A percentile compares a stretch with the other conserved stretches of the same genome.
These are phyloP conservation scores for Henckelia pumila DNA, from an alignment of 257 asterid species.

Conservation along the genomic window DNA sequence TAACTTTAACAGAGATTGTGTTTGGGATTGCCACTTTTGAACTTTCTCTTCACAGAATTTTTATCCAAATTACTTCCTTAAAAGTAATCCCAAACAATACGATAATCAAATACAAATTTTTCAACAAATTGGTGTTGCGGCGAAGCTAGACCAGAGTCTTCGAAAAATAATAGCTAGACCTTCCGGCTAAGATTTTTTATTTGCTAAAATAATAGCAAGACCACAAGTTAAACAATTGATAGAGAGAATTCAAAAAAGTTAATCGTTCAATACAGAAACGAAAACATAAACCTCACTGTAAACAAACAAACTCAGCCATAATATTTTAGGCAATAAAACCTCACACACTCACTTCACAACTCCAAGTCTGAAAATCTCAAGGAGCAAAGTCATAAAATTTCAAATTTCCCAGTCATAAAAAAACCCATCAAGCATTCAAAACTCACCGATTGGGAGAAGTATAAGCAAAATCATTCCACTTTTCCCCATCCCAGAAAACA, in stretches of 20 bases:
- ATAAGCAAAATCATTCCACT: conserved; percentile 79
- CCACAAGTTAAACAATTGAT: no score
- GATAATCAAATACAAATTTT: no score
- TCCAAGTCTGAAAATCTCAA: background rate
- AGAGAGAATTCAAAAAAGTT: background rate
- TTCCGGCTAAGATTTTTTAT: no score
- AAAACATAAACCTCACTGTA: background rate
- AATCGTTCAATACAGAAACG: background rate
- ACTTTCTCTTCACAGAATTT: no score
- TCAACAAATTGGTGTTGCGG: background rate
- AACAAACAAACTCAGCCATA: background rate
- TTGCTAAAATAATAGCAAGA: background rate
- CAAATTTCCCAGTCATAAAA: background rate
- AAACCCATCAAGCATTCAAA: background rate
- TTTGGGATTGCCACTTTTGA: no score
- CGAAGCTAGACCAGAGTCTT: background rate
- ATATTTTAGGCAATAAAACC: background rate
- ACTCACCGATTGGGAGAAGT: conserved; percentile 84
- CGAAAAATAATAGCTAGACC: background rate
- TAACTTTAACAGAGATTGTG: no score
- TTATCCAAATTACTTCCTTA: no score
- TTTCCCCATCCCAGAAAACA: conserved; percentile 77
- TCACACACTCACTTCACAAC: no score
- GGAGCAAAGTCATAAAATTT: background rate
- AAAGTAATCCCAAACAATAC: no score